phyloP scores from a whole-genome alignment of 2,329 filamentous ascomycete genomes.

The Ascochyta clinopodiicola region DNA sequence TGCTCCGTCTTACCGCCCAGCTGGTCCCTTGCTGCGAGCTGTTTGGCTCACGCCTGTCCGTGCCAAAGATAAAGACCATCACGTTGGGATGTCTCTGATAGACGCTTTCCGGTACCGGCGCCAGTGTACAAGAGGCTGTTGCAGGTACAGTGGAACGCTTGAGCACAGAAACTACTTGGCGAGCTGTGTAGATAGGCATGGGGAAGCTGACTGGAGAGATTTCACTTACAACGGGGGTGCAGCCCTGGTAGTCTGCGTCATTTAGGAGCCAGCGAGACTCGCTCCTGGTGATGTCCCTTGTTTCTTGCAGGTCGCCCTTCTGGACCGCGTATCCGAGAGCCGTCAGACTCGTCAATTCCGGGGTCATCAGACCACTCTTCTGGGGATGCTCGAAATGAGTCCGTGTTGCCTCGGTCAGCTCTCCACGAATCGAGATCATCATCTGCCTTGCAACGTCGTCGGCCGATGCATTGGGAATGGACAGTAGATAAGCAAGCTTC shows the following conservation, averaged over 20 bases:
- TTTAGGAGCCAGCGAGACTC: slow-evolving; percentile 74
- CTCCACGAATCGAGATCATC: slow-evolving; percentile 78
- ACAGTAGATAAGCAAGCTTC: slow-evolving; percentile 86
- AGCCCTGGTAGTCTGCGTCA: slow-evolving; percentile 80
- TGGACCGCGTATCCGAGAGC: slow-evolving; percentile 81
- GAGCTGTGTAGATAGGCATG: slow-evolving; percentile 29
- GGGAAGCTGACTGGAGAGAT: slow-evolving; percentile 29
- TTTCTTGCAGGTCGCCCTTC: slow-evolving; percentile 70
- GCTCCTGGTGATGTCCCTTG: slow-evolving; percentile 70
- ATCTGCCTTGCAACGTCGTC: slow-evolving; percentile 74
- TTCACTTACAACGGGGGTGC: slow-evolving; percentile 64
- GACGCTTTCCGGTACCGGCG: slow-evolving; percentile 39
- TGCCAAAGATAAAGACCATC: slow-evolving; percentile 37
- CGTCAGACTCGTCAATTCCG: slow-evolving; percentile 70
- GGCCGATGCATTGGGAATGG: slow-evolving; percentile 67
- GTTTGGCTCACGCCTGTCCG: slow-evolving; percentile 29
- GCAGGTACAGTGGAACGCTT: slow-evolving; percentile 14
- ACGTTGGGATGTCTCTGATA: slow-evolving; percentile 30
- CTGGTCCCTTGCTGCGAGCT: slow-evolving; percentile 23
- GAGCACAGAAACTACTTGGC: slow-evolving; percentile 12
- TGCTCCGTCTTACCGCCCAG: slow-evolving; percentile 31
- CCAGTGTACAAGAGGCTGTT: slow-evolving; percentile 5
- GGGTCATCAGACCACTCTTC: slow-evolving; percentile 60
- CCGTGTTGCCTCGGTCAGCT: slow-evolving; percentile 77
- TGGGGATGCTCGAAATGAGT: slow-evolving; percentile 80